Evolutionary conservation across 2,329 filamentous ascomycete species (phyloP).

Genomic region (Fusarium oligoseptatum): DNA sequence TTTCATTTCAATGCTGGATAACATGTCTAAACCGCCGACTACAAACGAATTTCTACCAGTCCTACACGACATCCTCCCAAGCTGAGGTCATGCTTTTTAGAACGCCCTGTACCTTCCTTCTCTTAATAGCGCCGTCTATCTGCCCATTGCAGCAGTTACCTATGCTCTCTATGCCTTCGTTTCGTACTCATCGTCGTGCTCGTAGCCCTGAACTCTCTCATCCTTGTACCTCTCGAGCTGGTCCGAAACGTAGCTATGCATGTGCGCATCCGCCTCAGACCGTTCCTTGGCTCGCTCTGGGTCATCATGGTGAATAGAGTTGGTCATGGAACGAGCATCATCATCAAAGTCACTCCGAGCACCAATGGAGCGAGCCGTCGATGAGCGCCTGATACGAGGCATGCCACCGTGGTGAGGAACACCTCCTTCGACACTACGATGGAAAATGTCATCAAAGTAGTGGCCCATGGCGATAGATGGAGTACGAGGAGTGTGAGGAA

Average conservation of each 20-base stretch:
- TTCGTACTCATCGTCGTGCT: constrained; percentile 62
- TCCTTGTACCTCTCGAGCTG: constrained; percentile 79
- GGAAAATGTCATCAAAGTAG: constrained; percentile 94
- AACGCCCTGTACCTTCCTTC: constrained; percentile 31
- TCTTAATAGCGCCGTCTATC: constrained; percentile 18
- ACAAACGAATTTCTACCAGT: constrained; percentile 16
- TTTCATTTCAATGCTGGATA: constrained; percentile 19
- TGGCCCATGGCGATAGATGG: constrained; percentile 86
- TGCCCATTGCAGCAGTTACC: constrained; percentile 7
- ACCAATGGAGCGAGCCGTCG: constrained; percentile 86
- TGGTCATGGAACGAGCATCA: constrained; percentile 50
- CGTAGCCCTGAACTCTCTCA: constrained; percentile 44
- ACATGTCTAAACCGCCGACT: constrained; percentile 28
- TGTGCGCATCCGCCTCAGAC: constrained; percentile 74
- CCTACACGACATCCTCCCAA: constrained; percentile 11
- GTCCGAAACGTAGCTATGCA: constrained; percentile 85
- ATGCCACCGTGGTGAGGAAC: constrained; percentile 55
- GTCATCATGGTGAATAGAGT: constrained; percentile 52
- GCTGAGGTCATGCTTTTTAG: constrained; percentile 28
- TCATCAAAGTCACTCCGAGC: constrained; percentile 82
- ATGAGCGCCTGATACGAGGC: constrained; percentile 78
- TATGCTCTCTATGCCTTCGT: constrained; percentile 49
- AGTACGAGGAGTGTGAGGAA: constrained; percentile 92
- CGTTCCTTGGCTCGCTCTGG: constrained; percentile 62
- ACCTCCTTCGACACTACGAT: constrained; percentile 55